Conservation (phyloP, 352 stramenopile species). For the Albugo candida region DNA sequence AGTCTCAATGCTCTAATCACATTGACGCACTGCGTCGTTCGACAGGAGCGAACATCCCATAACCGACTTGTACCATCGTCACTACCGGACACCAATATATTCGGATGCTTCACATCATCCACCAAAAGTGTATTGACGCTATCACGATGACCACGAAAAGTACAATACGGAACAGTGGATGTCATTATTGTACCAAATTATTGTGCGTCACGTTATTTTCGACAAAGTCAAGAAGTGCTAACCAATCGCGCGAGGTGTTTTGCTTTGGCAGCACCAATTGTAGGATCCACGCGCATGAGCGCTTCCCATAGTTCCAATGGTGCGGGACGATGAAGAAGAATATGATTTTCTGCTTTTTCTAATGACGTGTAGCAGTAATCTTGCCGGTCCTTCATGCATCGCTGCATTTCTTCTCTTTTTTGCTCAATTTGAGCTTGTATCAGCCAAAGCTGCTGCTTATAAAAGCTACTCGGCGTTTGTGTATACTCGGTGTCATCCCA, state of each 20-base stretch:
- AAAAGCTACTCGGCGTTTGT: slow-evolving; percentile 9
- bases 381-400: slow-evolving; percentile 33
- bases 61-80: slow-evolving; percentile 46
- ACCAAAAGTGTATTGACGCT: slow-evolving; percentile 37
- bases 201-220: no score
- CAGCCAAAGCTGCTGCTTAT: slow-evolving; percentile 37
- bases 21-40: slow-evolving; percentile 40
- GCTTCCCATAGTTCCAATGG: slow-evolving; percentile 44
- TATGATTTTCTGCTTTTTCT: slow-evolving; percentile 31
- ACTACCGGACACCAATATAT: slow-evolving; percentile 42
- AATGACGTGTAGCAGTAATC: slow-evolving; percentile 34
- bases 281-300: slow-evolving; percentile 45
- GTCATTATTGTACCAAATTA: no score
- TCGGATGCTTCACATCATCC: slow-evolving; percentile 23
- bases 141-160: slow-evolving; percentile 34
- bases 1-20: slow-evolving; percentile 27
- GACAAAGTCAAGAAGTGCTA: no score
- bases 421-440: slow-evolving; percentile 42
- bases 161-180: slow-evolving; percentile 9
- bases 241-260: slow-evolving; percentile 17
- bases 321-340: slow-evolving; percentile 19
- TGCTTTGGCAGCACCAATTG: slow-evolving; percentile 24
- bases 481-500: slow-evolving; percentile 1
- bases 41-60: slow-evolving; percentile 42
- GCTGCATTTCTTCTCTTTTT: slow-evolving; percentile 45